phyloP scores from a whole-genome alignment of 139 green algal genomes.

The Coelastrella sp. region DNA sequence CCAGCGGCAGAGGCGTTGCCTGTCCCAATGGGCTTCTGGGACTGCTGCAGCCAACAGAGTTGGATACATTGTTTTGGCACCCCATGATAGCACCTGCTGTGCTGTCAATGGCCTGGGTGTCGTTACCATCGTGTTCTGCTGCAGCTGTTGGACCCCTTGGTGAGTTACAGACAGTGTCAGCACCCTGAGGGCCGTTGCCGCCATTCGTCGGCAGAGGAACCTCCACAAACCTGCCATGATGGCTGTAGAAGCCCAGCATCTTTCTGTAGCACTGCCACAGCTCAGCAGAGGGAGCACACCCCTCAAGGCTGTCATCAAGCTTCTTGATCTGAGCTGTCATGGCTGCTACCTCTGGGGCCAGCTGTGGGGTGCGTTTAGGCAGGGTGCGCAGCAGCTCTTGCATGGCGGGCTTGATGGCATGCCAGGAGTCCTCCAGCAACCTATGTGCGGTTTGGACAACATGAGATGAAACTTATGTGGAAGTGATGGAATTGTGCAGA shows the following conservation, averaged over 20 bases:
- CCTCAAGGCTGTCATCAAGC: constrained; percentile 34
- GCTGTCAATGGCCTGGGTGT: no score
- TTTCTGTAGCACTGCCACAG: constrained; percentile 35
- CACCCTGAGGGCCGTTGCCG: not conserved
- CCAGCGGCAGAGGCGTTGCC: no score
- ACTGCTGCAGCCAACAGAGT: no score
- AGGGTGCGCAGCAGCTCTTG: constrained; percentile 22
- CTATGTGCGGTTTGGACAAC: not conserved
- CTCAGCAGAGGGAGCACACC: not conserved
- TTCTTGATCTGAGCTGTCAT: not conserved
- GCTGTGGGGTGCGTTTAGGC: not conserved
- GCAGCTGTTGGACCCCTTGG: not conserved
- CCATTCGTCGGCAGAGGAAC: not conserved
- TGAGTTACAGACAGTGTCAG: not conserved
- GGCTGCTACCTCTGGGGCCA: not conserved
- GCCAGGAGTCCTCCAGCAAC: constrained; percentile 38
- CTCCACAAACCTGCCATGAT: constrained; percentile 29
- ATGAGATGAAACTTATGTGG: not conserved
- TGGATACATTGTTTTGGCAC: no score
- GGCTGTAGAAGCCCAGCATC: constrained; percentile 40
- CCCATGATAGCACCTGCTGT: no score
- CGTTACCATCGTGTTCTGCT: not conserved
- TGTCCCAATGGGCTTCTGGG: no score
- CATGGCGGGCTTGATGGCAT: constrained; percentile 27
- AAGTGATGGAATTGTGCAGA: no score